phyloP scores from a whole-genome alignment of 805 yeast species.

The Candida endomychidarum region DNA sequence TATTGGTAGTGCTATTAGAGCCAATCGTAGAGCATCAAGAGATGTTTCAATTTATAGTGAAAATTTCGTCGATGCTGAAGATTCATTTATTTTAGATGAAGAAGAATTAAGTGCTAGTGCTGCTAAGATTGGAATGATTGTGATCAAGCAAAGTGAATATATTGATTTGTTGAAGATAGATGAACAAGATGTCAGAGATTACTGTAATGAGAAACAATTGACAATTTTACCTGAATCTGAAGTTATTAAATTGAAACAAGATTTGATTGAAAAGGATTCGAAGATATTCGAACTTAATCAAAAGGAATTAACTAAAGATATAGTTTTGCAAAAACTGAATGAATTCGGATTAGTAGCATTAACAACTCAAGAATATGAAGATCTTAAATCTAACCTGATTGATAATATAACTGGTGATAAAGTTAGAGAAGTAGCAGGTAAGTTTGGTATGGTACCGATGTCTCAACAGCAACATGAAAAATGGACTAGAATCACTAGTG shows the following conservation, averaged over 20 bases:
- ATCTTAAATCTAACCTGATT: slow-evolving; percentile 21
- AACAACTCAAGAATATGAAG: slow-evolving; percentile 27
- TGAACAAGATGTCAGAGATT: slow-evolving; percentile 18
- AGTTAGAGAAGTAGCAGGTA: slow-evolving; percentile 32
- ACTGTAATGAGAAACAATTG: slow-evolving; percentile 21
- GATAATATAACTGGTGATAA: slow-evolving; percentile 16
- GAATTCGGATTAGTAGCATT: slow-evolving; percentile 34
- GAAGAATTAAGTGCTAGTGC: slow-evolving; percentile 30
- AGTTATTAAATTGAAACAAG: slow-evolving; percentile 23
- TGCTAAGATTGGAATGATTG: slow-evolving; percentile 24
- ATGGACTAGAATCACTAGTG: slow-evolving; percentile 15
- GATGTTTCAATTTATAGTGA: slow-evolving; percentile 15
- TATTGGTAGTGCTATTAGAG: slow-evolving; percentile 14
- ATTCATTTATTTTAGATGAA: slow-evolving; percentile 26
- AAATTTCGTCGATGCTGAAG: slow-evolving; percentile 28
- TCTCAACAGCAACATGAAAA: slow-evolving; percentile 14
- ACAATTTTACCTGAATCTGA: slow-evolving; percentile 30
- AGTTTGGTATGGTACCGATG: slow-evolving; percentile 33
- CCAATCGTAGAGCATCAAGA: slow-evolving; percentile 16
- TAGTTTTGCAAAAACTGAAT: slow-evolving; percentile 23
- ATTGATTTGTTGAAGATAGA: slow-evolving; percentile 17
- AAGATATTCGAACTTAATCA: slow-evolving; percentile 20
- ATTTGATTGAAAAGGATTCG: slow-evolving; percentile 31
- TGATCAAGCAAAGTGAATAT: slow-evolving; percentile 22
- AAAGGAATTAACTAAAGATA: slow-evolving; percentile 22